phyloP scores from a whole-genome alignment of 805 yeast genomes.

The Sugiyamaella boreocaroliniensis region DNA sequence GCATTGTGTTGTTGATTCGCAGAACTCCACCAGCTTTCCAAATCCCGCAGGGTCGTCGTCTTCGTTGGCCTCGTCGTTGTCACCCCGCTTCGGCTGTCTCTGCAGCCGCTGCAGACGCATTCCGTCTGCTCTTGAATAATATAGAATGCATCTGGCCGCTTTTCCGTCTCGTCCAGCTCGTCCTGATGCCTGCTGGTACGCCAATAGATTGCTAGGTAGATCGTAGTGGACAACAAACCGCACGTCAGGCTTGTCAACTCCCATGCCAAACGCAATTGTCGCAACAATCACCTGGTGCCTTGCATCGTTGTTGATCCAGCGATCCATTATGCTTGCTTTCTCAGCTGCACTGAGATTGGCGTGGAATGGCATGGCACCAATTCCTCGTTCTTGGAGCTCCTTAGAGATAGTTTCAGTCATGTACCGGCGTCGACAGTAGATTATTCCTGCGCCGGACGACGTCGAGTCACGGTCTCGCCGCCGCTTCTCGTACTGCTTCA shows the following conservation, averaged over 20 bases:
- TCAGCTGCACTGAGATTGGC: constrained; percentile 86
- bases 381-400: constrained; percentile 50
- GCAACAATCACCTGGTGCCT: constrained; percentile 78
- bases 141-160: constrained; percentile 73
- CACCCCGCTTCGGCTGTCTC: not conserved
- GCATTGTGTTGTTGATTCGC: constrained; percentile 13
- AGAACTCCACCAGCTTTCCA: constrained; percentile 10
- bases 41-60: not conserved
- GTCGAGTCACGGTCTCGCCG: constrained; percentile 3
- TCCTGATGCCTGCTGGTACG: constrained; percentile 97
- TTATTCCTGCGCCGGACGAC: constrained; percentile 54
- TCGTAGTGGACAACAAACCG: constrained; percentile 83
- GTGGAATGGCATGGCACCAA: constrained; percentile 71
- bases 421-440: constrained; percentile 84
- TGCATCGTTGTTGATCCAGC: constrained; percentile 63
- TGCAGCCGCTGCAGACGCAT: not conserved
- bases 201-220: constrained; percentile 83
- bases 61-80: not conserved
- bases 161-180: constrained; percentile 95
- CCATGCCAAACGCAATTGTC: constrained; percentile 98
- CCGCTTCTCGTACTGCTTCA: constrained; percentile 18
- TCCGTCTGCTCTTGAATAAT: constrained; percentile 36
- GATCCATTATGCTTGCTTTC: constrained; percentile 58
- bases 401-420: constrained; percentile 76
- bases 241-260: constrained; percentile 93